Percentiles rank a stretch among this genome's conserved stretches.
Conservation (phyloP, 257 asterid species). For the Gentiana straminea region DNA sequence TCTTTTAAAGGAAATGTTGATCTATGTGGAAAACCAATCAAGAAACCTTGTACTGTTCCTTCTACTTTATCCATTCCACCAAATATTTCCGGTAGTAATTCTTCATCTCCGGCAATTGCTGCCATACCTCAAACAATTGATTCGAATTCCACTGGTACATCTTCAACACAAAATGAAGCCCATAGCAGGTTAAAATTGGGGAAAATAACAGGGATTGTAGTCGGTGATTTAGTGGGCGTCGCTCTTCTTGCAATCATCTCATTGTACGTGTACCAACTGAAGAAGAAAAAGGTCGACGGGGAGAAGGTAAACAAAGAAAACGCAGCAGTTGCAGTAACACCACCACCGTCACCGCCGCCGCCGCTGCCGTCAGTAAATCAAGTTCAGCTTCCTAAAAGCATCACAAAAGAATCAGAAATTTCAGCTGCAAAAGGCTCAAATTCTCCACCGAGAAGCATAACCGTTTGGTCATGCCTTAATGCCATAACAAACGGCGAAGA, state of each 20-base stretch:
- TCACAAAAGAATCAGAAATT: constrained; percentile 26
- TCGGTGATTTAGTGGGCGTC: constrained; percentile 58
- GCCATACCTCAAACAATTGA: constrained; percentile 63
- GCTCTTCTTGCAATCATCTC: constrained; percentile 53
- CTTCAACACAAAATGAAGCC: constrained; percentile 17
- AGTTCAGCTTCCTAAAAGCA: constrained; percentile 9
- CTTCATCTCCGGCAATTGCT: constrained; percentile 72
- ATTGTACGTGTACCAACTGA: constrained; percentile 40
- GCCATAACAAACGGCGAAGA: constrained; percentile 37
- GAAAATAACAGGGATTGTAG: constrained; percentile 48
- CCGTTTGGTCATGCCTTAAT: constrained; percentile 46
- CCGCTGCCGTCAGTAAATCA: too few species aligned
- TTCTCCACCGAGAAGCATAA: constrained; percentile 5
- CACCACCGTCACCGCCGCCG: too few species aligned
- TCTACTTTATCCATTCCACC: constrained; percentile 61
- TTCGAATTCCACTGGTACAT: constrained; percentile 20
- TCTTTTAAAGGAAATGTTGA: constrained; percentile 50
- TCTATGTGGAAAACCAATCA: constrained; percentile 73
- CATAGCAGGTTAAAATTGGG: constrained; percentile 51
- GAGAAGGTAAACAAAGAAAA: constrained; percentile 9
- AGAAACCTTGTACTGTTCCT: constrained; percentile 56
- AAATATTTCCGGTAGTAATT: constrained; percentile 23
- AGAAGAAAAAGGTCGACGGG: constrained; percentile 23
- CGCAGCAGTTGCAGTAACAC: constrained; percentile 11
- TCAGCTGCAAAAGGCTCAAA: constrained; percentile 19